These are phyloP conservation scores for Xylaria sp. DNA, from an alignment of 2,329 filamentous ascomycete species.

Conservation along the genomic window DNA sequence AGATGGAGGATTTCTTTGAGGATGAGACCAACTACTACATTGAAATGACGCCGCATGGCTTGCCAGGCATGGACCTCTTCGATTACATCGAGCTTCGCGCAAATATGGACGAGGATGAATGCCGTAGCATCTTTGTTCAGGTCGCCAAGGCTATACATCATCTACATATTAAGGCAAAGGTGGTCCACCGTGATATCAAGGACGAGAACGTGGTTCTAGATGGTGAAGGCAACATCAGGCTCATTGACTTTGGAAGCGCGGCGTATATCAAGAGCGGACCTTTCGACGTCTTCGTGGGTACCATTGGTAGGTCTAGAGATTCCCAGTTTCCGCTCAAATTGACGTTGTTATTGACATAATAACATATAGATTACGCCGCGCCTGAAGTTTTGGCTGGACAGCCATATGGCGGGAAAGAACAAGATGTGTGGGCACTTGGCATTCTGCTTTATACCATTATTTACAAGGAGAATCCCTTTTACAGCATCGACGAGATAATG, in stretches of 20 bases:
- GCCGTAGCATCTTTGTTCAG: conserved; percentile 92
- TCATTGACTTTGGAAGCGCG: conserved; percentile 97
- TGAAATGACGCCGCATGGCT: conserved; percentile 93
- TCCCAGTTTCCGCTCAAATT: not conserved
- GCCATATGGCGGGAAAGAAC: conserved; percentile 92
- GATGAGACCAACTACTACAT: conserved; percentile 97
- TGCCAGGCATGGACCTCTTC: conserved; percentile 97
- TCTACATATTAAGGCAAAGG: conserved; percentile 85
- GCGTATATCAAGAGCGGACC: conserved; percentile 98
- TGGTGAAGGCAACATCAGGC: conserved; percentile 91
- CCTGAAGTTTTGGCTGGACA: conserved; percentile 95
- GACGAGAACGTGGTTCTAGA: conserved; percentile 98
- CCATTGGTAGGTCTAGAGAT: conserved; percentile 74
- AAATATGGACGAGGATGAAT: conserved; percentile 95
- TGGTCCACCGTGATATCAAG: conserved; percentile 98
- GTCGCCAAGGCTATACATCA: conserved; percentile 90
- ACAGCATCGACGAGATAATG: conserved; percentile 99
- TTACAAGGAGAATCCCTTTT: conserved; percentile 99
- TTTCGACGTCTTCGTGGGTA: conserved; percentile 98
- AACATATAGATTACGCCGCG: conserved; percentile 82
- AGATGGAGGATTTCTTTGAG: conserved; percentile 76
- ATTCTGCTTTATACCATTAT: conserved; percentile 98
- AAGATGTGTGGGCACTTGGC: conserved; percentile 97
- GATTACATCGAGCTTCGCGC: conserved; percentile 97
- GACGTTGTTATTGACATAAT: conserved; percentile 15